A percentile compares a stretch with the other conserved stretches of the same genome.
Evolutionary conservation across 2,329 filamentous ascomycete genomes (phyloP).

Genomic region (Ascochyta koolunga): DNA sequence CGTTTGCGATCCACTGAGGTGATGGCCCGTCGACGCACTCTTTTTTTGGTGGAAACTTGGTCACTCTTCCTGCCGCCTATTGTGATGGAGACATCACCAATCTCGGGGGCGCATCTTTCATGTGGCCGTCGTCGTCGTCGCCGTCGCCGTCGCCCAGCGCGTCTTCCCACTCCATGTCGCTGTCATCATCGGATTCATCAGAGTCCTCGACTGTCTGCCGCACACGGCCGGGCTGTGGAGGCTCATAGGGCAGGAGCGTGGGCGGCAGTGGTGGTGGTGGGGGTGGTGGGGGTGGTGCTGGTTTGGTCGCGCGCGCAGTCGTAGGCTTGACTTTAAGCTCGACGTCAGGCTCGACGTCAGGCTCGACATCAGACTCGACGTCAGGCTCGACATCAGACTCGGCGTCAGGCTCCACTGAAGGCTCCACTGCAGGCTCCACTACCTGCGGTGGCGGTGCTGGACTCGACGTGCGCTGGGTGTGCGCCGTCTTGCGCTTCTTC

Average conservation of each 20-base stretch:
- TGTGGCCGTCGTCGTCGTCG: slow-evolving; percentile 29
- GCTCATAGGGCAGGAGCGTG: slow-evolving; percentile 14
- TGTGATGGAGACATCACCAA: slow-evolving; percentile 50
- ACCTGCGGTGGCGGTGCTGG: slow-evolving; percentile 1
- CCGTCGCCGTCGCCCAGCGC: slow-evolving; percentile 39
- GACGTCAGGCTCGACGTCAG: too few species aligned
- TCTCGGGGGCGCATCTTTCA: slow-evolving; percentile 40
- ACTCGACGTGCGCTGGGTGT: slow-evolving; percentile 8
- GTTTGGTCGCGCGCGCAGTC: not conserved
- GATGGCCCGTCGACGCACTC: slow-evolving; percentile 57
- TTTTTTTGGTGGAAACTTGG: slow-evolving; percentile 41
- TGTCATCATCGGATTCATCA: slow-evolving; percentile 63
- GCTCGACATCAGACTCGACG: too few species aligned
- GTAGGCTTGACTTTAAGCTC: too few species aligned
- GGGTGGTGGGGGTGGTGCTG: not conserved
- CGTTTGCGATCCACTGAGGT: slow-evolving; percentile 63
- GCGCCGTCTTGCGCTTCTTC: slow-evolving; percentile 46
- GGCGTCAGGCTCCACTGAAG: too few species aligned
- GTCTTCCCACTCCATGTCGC: slow-evolving; percentile 69
- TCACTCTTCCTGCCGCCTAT: slow-evolving; percentile 42
- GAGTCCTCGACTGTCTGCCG: slow-evolving; percentile 51
- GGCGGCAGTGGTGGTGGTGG: slow-evolving; percentile 12
- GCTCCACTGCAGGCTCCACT: not conserved
- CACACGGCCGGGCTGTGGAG: slow-evolving; percentile 33
- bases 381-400: too few species aligned